phyloP scores from a whole-genome alignment of 805 yeast genomes.

The Wickerhamomyces canadensis region DNA sequence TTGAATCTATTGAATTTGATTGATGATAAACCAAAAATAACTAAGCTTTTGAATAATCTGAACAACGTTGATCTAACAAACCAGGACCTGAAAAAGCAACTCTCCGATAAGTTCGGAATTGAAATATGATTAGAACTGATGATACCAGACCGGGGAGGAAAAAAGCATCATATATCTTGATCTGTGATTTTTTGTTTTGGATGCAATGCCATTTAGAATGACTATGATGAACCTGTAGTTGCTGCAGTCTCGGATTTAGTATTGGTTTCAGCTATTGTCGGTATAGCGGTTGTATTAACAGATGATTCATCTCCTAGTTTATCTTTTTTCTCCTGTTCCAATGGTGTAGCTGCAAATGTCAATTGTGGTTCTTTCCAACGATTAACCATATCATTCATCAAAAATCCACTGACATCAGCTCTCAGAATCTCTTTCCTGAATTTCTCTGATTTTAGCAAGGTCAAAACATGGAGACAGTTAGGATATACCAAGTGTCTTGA shows the following conservation, averaged over 20 bases:
- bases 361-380: slow-evolving; percentile 42
- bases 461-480: slow-evolving; percentile 76
- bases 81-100: slow-evolving; percentile 14
- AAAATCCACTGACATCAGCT: slow-evolving; percentile 49
- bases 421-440: slow-evolving; percentile 52
- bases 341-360: slow-evolving; percentile 23
- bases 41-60: slow-evolving; percentile 15
- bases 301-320: background rate
- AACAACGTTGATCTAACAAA: slow-evolving; percentile 16
- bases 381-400: slow-evolving; percentile 73
- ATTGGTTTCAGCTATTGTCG: too few species aligned
- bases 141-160: too few species aligned
- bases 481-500: slow-evolving; percentile 75
- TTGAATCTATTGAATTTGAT: slow-evolving; percentile 21
- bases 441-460: slow-evolving; percentile 37
- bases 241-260: too few species aligned
- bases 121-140: background rate
- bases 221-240: too few species aligned
- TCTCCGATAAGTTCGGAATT: slow-evolving; percentile 16
- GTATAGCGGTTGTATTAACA: too few species aligned
- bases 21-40: slow-evolving; percentile 18
- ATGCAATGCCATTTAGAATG: too few species aligned
- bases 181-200: background rate
- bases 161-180: background rate
- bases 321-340: slow-evolving; percentile 4